These are phyloP conservation scores for Helicocarpus griseus DNA, from an alignment of 2,329 filamentous ascomycete species.

Conservation along the genomic window DNA sequence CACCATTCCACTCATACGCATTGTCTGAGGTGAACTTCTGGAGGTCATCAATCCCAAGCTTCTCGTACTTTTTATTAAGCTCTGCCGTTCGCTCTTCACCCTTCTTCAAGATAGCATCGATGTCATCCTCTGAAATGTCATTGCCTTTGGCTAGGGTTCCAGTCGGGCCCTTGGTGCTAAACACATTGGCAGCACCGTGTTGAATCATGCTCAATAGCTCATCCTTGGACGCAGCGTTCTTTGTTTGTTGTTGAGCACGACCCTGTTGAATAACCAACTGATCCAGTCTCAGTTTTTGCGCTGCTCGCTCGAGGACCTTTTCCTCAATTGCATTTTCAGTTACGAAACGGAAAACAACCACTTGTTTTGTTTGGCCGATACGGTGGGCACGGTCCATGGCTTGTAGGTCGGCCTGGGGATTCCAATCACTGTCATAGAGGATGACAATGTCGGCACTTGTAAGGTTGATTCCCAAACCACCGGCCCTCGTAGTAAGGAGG, in stretches of 20 bases:
- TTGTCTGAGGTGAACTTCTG: slow-evolving; percentile 98
- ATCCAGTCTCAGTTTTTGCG: slow-evolving; percentile 91
- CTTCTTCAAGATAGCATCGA: slow-evolving; percentile 75
- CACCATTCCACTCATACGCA: slow-evolving; percentile 97
- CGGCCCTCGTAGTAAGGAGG: slow-evolving; percentile 85
- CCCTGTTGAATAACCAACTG: slow-evolving; percentile 98
- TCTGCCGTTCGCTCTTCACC: slow-evolving; percentile 84
- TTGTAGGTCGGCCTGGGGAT: slow-evolving; percentile 94
- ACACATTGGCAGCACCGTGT: slow-evolving; percentile 92
- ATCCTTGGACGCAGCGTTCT: slow-evolving; percentile 89
- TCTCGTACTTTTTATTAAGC: slow-evolving; percentile 89
- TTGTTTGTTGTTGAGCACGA: slow-evolving; percentile 78
- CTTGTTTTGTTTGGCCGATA: slow-evolving; percentile 97
- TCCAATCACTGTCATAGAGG: slow-evolving; percentile 97
- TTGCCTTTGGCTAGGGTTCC: slow-evolving; percentile 50
- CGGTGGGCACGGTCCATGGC: slow-evolving; percentile 98
- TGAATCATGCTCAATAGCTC: slow-evolving; percentile 97
- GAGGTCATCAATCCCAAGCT: slow-evolving; percentile 89
- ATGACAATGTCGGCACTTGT: slow-evolving; percentile 93
- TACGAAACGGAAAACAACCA: slow-evolving; percentile 90
- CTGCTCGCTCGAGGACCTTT: slow-evolving; percentile 91
- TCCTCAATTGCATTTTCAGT: slow-evolving; percentile 98
- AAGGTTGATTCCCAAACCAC: slow-evolving; percentile 92
- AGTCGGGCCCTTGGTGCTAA: slow-evolving; percentile 60
- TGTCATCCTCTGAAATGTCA: slow-evolving; percentile 74